A percentile compares a stretch with the other conserved stretches of the same genome.
Conservation (phyloP, 164 flowering plant species). For the Sextonia rubra region DNA sequence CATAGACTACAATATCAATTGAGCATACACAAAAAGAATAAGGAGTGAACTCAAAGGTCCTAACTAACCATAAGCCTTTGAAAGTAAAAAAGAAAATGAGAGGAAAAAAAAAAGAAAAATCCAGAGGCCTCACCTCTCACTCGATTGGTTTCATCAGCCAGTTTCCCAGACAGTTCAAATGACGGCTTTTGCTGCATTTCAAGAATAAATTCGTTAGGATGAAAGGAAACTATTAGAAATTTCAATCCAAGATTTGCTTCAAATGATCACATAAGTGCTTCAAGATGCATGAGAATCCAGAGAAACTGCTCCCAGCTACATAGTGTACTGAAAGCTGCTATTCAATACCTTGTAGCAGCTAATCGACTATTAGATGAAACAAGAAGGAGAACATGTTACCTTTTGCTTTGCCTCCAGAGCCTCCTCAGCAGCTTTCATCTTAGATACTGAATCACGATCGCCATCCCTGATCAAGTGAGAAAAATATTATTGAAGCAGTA, state of each 20-base stretch:
- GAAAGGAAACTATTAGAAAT: neutral
- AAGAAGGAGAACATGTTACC: slow-evolving; percentile 28
- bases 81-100: neutral
- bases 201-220: neutral
- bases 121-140: slow-evolving; percentile 57
- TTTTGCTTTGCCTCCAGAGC: slow-evolving; percentile 71
- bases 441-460: slow-evolving; percentile 61
- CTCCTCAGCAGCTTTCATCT: slow-evolving; percentile 84
- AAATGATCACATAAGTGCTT: neutral
- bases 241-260: neutral
- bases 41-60: neutral
- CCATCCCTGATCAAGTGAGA: slow-evolving; percentile 44
- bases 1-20: too few relatives aligned
- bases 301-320: neutral
- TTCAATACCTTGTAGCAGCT: neutral
- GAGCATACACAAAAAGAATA: neutral
- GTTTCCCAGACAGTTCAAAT: slow-evolving; percentile 97
- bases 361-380: slow-evolving; percentile 1
- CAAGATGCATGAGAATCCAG: neutral
- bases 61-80: neutral
- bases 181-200: slow-evolving; percentile 87
- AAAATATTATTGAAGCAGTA: neutral
- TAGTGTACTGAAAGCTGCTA: neutral
- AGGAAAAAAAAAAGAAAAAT: neutral
- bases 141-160: slow-evolving; percentile 95